phyloP scores from a whole-genome alignment of 345 rosid species.

The Melaleuca quinquenervia region DNA sequence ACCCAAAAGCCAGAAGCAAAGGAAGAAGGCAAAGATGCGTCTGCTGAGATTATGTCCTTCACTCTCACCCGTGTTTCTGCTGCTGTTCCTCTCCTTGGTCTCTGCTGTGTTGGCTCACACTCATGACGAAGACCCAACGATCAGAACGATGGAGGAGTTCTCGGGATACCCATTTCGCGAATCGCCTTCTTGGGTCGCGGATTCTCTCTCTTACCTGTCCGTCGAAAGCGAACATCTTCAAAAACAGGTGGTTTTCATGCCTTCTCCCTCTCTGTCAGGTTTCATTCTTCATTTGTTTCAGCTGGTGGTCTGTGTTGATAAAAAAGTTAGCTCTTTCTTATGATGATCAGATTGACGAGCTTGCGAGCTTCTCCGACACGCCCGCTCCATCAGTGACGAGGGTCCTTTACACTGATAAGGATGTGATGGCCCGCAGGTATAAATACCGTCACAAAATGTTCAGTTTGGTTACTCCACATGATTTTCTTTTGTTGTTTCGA shows the following conservation, averaged over 20 bases:
- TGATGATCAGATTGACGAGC: conserved; percentile 61
- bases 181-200: conserved; percentile 14
- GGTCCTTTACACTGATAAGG: conserved; percentile 69
- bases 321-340: not conserved
- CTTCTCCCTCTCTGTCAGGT: not conserved
- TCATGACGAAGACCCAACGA: conserved; percentile 38
- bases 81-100: conserved; percentile 5
- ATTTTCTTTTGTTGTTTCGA: not conserved
- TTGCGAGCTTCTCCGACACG: conserved; percentile 70
- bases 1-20: not conserved
- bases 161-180: conserved; percentile 77
- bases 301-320: not conserved
- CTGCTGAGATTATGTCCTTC: conserved; percentile 1
- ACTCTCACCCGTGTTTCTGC: not conserved
- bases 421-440: conserved; percentile 77
- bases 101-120: conserved; percentile 24
- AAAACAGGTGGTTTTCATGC: conserved; percentile 37
- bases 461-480: not conserved
- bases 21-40: conserved; percentile 8
- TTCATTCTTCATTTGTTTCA: not conserved
- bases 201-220: conserved; percentile 37
- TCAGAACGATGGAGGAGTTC: conserved; percentile 70
- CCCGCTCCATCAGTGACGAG: conserved; percentile 87
- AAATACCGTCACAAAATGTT: not conserved
- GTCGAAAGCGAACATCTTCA: conserved; percentile 47